Percentiles rank a stretch among this genome's conserved stretches.
Evolutionary conservation across 2,329 filamentous ascomycete genomes (phyloP).

Genomic region (Plectosphaerella cucumerina): DNA sequence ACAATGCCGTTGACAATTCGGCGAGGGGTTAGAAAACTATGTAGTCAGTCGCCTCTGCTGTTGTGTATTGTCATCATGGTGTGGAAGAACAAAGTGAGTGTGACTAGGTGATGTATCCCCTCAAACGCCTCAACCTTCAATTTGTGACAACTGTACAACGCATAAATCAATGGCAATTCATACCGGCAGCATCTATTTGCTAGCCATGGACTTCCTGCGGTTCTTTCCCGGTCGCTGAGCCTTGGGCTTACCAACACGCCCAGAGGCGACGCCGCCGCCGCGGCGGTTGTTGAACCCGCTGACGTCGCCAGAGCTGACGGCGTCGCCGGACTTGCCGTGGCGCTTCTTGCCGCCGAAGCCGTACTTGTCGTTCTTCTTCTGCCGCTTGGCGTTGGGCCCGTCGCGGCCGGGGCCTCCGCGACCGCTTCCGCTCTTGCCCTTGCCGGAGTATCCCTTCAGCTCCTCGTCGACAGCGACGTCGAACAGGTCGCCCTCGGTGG

Average conservation of each 20-base stretch:
- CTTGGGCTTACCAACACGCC: constrained; percentile 32
- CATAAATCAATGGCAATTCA: too few relatives aligned
- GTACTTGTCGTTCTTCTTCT: constrained; percentile 93
- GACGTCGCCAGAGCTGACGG: constrained; percentile 75
- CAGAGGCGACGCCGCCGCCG: constrained; percentile 63
- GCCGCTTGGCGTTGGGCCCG: constrained; percentile 64
- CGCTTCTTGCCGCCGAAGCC: constrained; percentile 96
- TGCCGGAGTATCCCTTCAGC: constrained; percentile 44
- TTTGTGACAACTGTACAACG: too few relatives aligned
- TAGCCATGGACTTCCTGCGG: constrained; percentile 41
- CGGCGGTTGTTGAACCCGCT: constrained; percentile 75
- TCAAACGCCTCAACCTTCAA: too few relatives aligned
- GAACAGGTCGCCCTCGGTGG: constrained; percentile 82
- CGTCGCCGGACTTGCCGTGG: constrained; percentile 85
- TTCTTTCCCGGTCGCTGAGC: constrained; percentile 45
- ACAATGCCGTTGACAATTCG: too few relatives aligned
- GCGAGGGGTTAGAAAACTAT: too few relatives aligned
- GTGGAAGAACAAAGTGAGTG: too few relatives aligned
- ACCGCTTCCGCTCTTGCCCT: constrained; percentile 35
- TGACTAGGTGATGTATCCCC: too few relatives aligned
- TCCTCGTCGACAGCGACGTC: constrained; percentile 79
- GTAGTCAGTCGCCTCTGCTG: too few relatives aligned
- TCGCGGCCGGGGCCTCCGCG: constrained; percentile 29
- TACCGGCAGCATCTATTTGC: constrained; percentile 16
- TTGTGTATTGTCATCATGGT: too few relatives aligned